Conservation (phyloP, 1,139 yeast species). For the Tardiomyces digboiensis region DNA sequence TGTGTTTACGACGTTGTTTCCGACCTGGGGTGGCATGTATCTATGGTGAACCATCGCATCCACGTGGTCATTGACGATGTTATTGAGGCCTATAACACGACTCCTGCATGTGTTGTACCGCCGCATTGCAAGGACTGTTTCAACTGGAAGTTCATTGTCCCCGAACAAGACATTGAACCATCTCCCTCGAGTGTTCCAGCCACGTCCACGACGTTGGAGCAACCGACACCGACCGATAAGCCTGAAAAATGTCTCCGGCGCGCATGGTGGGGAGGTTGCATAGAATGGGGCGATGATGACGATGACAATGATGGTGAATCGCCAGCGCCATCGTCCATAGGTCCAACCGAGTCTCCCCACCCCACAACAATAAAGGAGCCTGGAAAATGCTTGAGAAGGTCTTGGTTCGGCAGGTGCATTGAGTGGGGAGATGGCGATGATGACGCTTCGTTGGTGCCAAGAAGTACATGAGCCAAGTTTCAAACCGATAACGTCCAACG, state of each 20-base stretch:
- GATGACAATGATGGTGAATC: not conserved
- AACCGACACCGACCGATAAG: slow-evolving; percentile 4
- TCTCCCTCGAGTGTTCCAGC: slow-evolving; percentile 3
- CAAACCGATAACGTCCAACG: too few species aligned
- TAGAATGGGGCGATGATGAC: slow-evolving; percentile 6
- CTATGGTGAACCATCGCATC: slow-evolving; percentile 79
- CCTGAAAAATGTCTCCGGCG: slow-evolving; percentile 1
- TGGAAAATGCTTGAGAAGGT: slow-evolving; percentile 10
- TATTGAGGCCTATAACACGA: slow-evolving; percentile 57
- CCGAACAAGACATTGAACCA: slow-evolving; percentile 14
- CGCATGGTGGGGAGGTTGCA: slow-evolving; percentile 26
- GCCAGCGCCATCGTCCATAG: slow-evolving; percentile 1
- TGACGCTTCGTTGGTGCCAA: too few species aligned
- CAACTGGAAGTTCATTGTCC: slow-evolving; percentile 75
- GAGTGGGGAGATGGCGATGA: slow-evolving; percentile 8
- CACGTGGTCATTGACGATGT: slow-evolving; percentile 87
- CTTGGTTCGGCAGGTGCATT: slow-evolving; percentile 20
- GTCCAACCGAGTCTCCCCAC: slow-evolving; percentile 8
- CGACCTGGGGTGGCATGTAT: slow-evolving; percentile 89
- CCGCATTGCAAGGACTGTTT: slow-evolving; percentile 80
- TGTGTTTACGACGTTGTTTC: slow-evolving; percentile 87
- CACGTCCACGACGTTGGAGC: slow-evolving; percentile 4
- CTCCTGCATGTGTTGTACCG: slow-evolving; percentile 65
- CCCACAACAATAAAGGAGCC: slow-evolving; percentile 2
- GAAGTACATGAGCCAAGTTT: too few species aligned